Evolutionary conservation across 139 green algal species (phyloP).

Genomic region (Micractinium sp.): DNA sequence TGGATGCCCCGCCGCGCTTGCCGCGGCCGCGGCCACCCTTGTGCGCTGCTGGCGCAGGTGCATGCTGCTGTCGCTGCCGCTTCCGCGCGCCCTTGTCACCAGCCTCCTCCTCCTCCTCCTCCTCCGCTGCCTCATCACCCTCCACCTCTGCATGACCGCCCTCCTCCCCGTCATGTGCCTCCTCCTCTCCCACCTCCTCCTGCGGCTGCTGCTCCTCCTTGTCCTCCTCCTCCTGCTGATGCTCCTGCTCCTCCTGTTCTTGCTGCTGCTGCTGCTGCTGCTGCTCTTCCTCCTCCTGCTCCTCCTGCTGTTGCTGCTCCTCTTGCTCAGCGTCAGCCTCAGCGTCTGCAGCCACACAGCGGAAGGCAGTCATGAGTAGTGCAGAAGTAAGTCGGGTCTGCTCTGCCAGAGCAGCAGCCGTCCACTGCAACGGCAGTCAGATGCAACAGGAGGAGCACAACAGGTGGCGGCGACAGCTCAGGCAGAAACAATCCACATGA

Average conservation of each 20-base stretch:
- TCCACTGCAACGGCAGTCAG: neutral
- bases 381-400: neutral
- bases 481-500: too few species aligned
- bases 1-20: too few species aligned
- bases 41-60: too few species aligned
- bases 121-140: too few species aligned
- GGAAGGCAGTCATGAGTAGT: neutral
- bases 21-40: too few species aligned
- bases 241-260: neutral
- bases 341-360: neutral
- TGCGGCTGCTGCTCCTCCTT: neutral
- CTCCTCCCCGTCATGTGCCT: too few species aligned
- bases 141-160: too few species aligned
- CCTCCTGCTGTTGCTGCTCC: neutral
- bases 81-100: too few species aligned
- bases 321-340: neutral
- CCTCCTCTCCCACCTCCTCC: too few species aligned
- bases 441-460: neutral
- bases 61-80: too few species aligned
- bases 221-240: neutral
- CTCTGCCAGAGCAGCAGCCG: neutral
- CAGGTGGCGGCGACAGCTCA: neutral
- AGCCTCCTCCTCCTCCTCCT: too few species aligned
- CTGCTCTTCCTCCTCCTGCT: neutral
- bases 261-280: neutral